A percentile compares a stretch with the other conserved stretches of the same genome.
Evolutionary conservation across 1,284 basidiomycete species (phyloP).

Genomic region (Cystobasidium pallidum): DNA sequence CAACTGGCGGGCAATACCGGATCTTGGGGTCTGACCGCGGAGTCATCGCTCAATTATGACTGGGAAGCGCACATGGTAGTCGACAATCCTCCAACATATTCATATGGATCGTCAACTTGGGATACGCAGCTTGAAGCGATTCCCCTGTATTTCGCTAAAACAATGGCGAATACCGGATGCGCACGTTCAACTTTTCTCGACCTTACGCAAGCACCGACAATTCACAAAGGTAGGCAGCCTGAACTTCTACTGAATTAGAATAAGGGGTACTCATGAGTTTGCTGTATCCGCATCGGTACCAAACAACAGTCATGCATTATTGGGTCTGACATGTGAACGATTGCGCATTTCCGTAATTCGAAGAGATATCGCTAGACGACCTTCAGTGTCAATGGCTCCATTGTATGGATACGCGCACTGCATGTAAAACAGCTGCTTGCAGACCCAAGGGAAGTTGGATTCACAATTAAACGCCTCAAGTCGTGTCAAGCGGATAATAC

Average conservation of each 20-base stretch:
- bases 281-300: conserved; percentile 47
- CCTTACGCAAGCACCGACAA: background rate
- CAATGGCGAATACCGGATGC: conserved; percentile 9
- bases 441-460: too few relatives aligned
- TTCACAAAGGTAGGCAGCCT: conserved; percentile 40
- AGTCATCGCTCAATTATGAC: conserved; percentile 17
- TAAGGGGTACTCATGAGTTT: conserved; percentile 50
- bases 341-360: background rate
- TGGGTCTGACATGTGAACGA: conserved; percentile 46
- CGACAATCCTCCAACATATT: background rate
- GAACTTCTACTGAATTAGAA: conserved; percentile 42
- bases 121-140: too few relatives aligned
- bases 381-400: conserved; percentile 27
- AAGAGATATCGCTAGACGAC: background rate
- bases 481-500: background rate
- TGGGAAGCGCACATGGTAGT: background rate
- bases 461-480: too few relatives aligned
- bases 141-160: too few relatives aligned
- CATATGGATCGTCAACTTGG: background rate
- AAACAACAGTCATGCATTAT: conserved; percentile 49
- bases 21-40: conserved; percentile 1
- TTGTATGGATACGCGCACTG: too few relatives aligned
- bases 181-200: conserved; percentile 1
- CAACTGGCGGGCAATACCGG: conserved; percentile 37
- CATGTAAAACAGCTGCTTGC: too few relatives aligned